Evolutionary conservation across 2,329 filamentous ascomycete species (phyloP), one percentile per base, ranked within the genome.

Genomic region (Aspergillus fumigatus): DNA sequence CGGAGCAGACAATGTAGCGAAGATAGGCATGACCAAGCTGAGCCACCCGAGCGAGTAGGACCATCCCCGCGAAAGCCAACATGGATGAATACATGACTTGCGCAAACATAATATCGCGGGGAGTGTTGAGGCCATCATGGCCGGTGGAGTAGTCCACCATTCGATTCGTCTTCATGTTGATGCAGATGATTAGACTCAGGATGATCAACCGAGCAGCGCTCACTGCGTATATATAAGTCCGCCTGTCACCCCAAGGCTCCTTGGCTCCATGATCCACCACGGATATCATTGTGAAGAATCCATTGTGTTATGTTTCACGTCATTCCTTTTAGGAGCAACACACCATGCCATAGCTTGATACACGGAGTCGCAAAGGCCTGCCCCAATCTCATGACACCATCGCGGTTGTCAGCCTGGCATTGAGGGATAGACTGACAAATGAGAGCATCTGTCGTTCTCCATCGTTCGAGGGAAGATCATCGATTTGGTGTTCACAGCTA

Each of bases 11-110:
- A 54, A 79, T 71, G 48, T 73, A 74, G 19, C 78, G 75, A 47
- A 79, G 67, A 58, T 79, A 75, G 19, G 74, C 70, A 64, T 77
- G 75, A 57, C 70, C 73, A 32, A 78, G 70, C 57, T 79, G 76
- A 21, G 69, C 68, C 21, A 78, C 58, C 38, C 78, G 74, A 35
- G 71, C 68, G 32, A 74, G 63, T 45, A 78, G 70, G 35, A 80
- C 61, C 27, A 69, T 58, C 27, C 77, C 62, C 23, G 70, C 70
- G 10, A 72, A 64, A 1, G 69, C 54, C 10, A 70, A 63, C 32
- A 75, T 57, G 7, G 73, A 73, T 3, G 63, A 57, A 61, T 73
- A 73, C 58, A 79, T 71, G 48, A 75, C 67, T n/a, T 69, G 70
- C 4, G 71, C 70, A 49, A 77, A 66, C 8, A 77, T 63, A 49